Evolutionary conservation across 2,329 filamentous ascomycete genomes (phyloP).

Genomic region (Fusarium sp.): DNA sequence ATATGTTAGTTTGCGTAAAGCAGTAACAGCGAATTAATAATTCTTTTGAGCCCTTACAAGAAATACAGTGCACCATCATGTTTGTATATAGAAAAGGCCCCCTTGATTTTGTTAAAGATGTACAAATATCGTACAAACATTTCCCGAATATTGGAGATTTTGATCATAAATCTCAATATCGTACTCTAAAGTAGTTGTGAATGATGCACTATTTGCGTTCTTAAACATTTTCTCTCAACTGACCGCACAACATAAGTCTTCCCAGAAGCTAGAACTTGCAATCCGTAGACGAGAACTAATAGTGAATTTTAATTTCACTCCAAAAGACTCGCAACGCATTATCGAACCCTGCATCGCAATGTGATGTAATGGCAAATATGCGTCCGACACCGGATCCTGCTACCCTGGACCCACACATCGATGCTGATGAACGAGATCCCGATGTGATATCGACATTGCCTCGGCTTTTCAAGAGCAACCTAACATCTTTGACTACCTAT

Average conservation of each 20-base stretch:
- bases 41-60: neutral
- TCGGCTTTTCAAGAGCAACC: neutral
- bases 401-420: slow-evolving; percentile 43
- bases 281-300: no score
- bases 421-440: slow-evolving; percentile 9
- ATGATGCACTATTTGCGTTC: no score
- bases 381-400: slow-evolving; percentile 5
- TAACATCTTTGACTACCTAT: neutral
- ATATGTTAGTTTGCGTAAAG: slow-evolving; percentile 33
- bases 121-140: no score
- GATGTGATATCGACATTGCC: neutral
- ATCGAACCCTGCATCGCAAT: neutral
- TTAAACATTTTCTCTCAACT: no score
- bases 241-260: no score
- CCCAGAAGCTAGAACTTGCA: no score
- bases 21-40: slow-evolving; percentile 24
- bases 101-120: no score
- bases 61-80: neutral
- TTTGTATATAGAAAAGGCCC: no score
- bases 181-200: no score
- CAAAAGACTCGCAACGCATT: neutral
- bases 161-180: no score
- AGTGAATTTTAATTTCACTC: no score
- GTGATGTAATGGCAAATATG: slow-evolving; percentile 3
- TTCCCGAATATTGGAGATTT: no score